Conservation (phyloP, 2,329 filamentous ascomycete species). For the Fusarium decemcellulare region DNA sequence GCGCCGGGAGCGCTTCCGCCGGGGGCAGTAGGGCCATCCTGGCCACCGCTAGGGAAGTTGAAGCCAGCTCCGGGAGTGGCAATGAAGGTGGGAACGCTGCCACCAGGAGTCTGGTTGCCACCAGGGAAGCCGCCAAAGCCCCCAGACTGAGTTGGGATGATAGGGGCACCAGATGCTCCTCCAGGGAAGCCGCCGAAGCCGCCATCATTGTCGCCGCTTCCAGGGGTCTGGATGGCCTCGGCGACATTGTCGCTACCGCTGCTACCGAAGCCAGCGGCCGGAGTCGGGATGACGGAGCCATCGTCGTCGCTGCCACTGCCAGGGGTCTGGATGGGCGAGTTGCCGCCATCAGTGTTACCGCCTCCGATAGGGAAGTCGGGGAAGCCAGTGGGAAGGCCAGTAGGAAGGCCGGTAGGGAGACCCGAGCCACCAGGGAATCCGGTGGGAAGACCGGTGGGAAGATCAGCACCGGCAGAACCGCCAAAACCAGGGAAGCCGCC, state of each 20-base stretch:
- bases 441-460: slow-evolving; percentile 21
- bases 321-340: slow-evolving; percentile 9
- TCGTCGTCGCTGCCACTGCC: slow-evolving; percentile 11
- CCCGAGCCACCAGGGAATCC: slow-evolving; percentile 19
- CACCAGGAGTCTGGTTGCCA: not conserved
- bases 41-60: not conserved
- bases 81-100: not conserved
- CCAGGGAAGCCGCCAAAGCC: slow-evolving; percentile 9
- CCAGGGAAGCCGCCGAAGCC: not conserved
- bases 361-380: not conserved
- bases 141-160: slow-evolving; percentile 16
- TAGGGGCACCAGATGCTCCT: slow-evolving; percentile 20
- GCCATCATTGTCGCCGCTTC: not conserved
- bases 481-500: slow-evolving; percentile 22
- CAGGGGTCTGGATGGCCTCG: slow-evolving; percentile 7
- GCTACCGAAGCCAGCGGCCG: slow-evolving; percentile 9
- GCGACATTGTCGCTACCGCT: not conserved
- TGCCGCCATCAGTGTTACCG: not conserved
- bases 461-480: slow-evolving; percentile 12
- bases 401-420: slow-evolving; percentile 14
- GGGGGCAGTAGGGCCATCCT: not conserved
- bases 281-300: slow-evolving; percentile 12
- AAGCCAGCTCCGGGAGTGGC: not conserved
- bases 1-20: not conserved
- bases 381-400: slow-evolving; percentile 2